Base-by-base conservation (phyloP, 495 filamentous ascomycete species). In the Durotheca rogersii region DNA sequence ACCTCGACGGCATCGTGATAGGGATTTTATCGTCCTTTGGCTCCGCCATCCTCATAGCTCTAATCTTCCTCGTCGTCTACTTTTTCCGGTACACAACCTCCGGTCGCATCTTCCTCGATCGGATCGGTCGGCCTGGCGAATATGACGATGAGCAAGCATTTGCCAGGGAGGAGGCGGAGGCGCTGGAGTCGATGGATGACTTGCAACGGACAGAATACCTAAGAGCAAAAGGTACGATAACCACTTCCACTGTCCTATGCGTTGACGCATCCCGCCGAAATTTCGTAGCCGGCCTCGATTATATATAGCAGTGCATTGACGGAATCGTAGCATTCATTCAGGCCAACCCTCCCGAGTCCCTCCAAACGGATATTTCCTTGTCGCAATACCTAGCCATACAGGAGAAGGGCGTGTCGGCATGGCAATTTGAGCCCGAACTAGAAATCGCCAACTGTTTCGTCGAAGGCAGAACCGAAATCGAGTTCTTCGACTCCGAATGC, bases 401-500 rank as follows among this genome's bases (percentile, higher is more conserved):
- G 72, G 93, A 98, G 68, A 98, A 98, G 67, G 93, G 93, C 39
- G 93, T 98, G 15, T 94, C 92, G 5, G 93, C 93, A 6, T 98
- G 93, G 93, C 93, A 97, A 67, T 98, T 98, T 53, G 92, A 96
- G 66, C 92, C 93, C 2, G 93, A 98, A 68, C 72, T 98, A 27
- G 93, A 98, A 68, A 96, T 98, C 56, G 93, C 93, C 44, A 98
- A 98, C 69, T 97, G 94, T 67, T 98, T 98, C 66, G 93, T 98
- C 35, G 90, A 98, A 72, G 92, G 68, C 14, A 81, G 94, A 56
- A 98, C 93, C 1, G 93, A 98, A 67, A 93, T 98, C 44, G 93
- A 98, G 65, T 98, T 98, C 73, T 97, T 93, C 59, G 93, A 98
- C 67, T 89, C 88, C 7, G 94, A 93, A 66, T 97, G 93, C 70